Evolutionary conservation across 2,329 filamentous ascomycete genomes (phyloP).

Genomic region (Neophaeococcomyces aloes): DNA sequence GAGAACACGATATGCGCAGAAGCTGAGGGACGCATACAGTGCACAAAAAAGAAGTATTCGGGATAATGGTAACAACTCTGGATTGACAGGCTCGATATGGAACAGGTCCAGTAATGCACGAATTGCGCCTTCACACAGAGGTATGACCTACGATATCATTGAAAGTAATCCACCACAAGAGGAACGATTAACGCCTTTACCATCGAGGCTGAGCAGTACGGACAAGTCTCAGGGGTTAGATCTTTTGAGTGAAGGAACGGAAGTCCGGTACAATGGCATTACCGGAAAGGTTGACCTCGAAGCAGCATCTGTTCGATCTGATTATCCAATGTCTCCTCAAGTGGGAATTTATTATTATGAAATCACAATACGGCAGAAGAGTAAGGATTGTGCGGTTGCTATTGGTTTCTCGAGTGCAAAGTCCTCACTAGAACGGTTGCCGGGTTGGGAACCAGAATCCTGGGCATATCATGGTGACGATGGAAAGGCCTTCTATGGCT

Average conservation of each 20-base stretch:
- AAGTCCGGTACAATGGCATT: conserved; percentile 53
- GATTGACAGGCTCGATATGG: neutral
- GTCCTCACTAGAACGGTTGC: conserved; percentile 49
- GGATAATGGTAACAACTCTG: neutral
- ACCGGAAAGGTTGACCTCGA: conserved; percentile 57
- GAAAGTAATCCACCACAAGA: conserved; percentile 58
- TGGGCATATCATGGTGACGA: conserved; percentile 60
- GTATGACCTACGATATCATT: conserved; percentile 72
- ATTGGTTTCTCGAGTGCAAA: conserved; percentile 52
- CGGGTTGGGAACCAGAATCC: conserved; percentile 56
- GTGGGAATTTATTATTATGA: conserved; percentile 96
- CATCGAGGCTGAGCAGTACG: conserved; percentile 68
- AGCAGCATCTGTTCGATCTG: conserved; percentile 68
- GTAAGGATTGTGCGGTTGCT: conserved; percentile 50
- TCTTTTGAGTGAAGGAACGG: conserved; percentile 59
- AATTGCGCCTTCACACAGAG: conserved; percentile 57
- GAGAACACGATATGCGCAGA: conserved; percentile 66
- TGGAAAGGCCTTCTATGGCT: conserved; percentile 51
- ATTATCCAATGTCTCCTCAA: conserved; percentile 76
- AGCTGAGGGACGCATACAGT: conserved; percentile 59
- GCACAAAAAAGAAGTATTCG: conserved; percentile 34
- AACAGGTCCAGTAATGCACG: conserved; percentile 37
- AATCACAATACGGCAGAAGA: conserved; percentile 53
- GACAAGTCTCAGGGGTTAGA: conserved; percentile 69
- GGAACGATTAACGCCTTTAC: conserved; percentile 58